Evolutionary conservation across 192 early-diverging fungal genomes (phyloP), one percentile per base, ranked within the genome.

Genomic region (Irineochytrium annulatum): DNA sequence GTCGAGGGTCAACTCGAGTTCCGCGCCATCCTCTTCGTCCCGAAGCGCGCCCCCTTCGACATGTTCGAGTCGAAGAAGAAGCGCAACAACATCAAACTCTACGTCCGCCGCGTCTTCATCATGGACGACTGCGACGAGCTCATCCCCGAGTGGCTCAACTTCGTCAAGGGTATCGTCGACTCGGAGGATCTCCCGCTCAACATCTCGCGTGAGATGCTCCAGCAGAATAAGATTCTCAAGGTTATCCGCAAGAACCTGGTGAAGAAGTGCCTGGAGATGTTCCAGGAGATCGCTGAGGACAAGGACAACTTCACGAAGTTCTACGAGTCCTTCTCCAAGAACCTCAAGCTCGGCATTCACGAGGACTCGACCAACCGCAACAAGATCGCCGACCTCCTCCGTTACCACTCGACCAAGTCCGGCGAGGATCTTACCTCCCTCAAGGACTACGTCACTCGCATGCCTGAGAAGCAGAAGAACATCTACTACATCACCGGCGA

Each of bases 11-110:
- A 98, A 82, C 85, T 99, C 63, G 94, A 98, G 79, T 98, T 99
- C 93, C 88, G 94, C 74, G 93, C 94, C 68, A 90, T 99, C 70
- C 87, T 99, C 68, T 99, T 91, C 68, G 86, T 96, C 39, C 95
- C 97, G 75, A 78, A 86, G 77, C 92, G 93, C 75, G 93, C 93
- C 68, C 97, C 97, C 59, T 94, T 95, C 75, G 95, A 97, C 77
- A 81, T 97, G 79, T 97, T 95, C 66, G 93, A 99, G 84, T 82
- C 84, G 70, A 92, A 93, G 87, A 96, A 96, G 91, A 97, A 98
- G 89, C 89, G 93, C 75, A 96, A 96, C 89, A 98, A 97, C 91
- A 97, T 99, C 87, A 98, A 97, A 86, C 86, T 99, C 62, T 99
- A 97, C 78, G 95, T 98, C 69, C 93, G 94, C 72, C 94, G 95